phyloP scores from a whole-genome alignment of 768 basidiomycete species.

The Paxillus involutus region DNA sequence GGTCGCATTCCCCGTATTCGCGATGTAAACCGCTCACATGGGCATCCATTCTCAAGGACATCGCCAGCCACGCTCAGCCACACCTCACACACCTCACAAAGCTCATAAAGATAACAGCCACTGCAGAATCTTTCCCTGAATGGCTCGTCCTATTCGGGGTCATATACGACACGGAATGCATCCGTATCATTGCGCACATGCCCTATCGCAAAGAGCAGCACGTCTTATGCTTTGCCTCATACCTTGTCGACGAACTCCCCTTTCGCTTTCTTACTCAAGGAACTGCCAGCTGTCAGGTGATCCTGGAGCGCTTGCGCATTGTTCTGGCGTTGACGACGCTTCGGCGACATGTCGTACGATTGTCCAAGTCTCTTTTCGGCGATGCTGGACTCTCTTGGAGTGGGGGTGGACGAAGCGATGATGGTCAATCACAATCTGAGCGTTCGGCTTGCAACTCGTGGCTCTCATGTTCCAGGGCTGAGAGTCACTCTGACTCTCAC shows the following conservation, averaged over 20 bases:
- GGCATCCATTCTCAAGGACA: slow-evolving; percentile 12
- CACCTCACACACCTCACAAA: slow-evolving; percentile 15
- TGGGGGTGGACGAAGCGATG: background rate
- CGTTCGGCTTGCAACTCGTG: background rate
- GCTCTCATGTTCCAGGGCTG: background rate
- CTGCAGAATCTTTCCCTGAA: slow-evolving; percentile 16
- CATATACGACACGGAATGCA: slow-evolving; percentile 13
- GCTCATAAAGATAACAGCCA: background rate
- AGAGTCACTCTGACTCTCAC: background rate
- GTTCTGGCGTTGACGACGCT: slow-evolving; percentile 16
- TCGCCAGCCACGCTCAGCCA: slow-evolving; percentile 4
- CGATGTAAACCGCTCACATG: background rate
- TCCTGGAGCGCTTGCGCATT: slow-evolving; percentile 19
- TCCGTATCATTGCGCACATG: slow-evolving; percentile 22
- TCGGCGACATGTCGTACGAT: slow-evolving; percentile 16
- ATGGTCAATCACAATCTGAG: background rate
- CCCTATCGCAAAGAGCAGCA: slow-evolving; percentile 10
- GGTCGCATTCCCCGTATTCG: background rate
- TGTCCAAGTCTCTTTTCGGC: slow-evolving; percentile 16
- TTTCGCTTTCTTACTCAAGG: background rate
- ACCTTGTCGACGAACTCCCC: slow-evolving; percentile 23
- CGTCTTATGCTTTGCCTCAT: slow-evolving; percentile 8
- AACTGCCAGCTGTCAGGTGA: slow-evolving; percentile 5
- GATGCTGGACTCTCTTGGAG: background rate
- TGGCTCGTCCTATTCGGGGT: slow-evolving; percentile 28